Evolutionary conservation across 1,284 basidiomycete species (phyloP), one percentile per base, ranked within the genome.

Genomic region (Puccinia horiana): DNA sequence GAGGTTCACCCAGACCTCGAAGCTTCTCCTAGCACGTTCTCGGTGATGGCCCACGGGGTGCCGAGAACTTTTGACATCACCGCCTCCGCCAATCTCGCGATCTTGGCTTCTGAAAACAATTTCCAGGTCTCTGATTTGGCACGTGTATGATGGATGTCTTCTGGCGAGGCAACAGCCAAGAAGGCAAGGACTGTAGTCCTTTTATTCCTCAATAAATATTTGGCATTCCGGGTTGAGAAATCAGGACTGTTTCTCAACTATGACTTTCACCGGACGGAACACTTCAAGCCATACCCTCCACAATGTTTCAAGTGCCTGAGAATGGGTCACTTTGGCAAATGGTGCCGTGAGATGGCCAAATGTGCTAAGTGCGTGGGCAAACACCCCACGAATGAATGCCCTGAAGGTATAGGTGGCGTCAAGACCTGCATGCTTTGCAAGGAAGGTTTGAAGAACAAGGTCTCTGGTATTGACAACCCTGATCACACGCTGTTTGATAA

Each of bases 291-390:
- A n/a, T n/a, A 20, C 8, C 56, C 56, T 23, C 56, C 56, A 11
- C 20, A 58, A 58, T 58, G 56, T 20, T 58, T 58, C 29, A 23
- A 58, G 29, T 58, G 8, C 23, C 23, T 58, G 20, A 6, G 23
- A 58, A 58, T 58, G 56, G 56, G 56, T n/a, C 56, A 58, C 56
- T 58, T 58, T 23, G 56, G 56, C 5, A n/a, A 29, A n/a, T 58
- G 56, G 56, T 58, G 56, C 23, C 9, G 56, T 23, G 56, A 58
- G 8, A 58, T 5, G 20, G 23, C 56, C 23, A 11, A n/a, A n/a
- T 58, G 56, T n/a, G 23, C 23, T n/a, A n/a, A 29, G 23, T 58
- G 56, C 56, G 9, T 6, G 8, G 23, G 23, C 23, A 58, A 58
- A 11, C 56, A 58, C 23, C 6, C 56, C 8, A 58, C 56, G 6